Evolutionary conservation across 306 rosid genomes (phyloP), one percentile per base, ranked within the genome.

Genomic region (Dalbergia oliveri): DNA sequence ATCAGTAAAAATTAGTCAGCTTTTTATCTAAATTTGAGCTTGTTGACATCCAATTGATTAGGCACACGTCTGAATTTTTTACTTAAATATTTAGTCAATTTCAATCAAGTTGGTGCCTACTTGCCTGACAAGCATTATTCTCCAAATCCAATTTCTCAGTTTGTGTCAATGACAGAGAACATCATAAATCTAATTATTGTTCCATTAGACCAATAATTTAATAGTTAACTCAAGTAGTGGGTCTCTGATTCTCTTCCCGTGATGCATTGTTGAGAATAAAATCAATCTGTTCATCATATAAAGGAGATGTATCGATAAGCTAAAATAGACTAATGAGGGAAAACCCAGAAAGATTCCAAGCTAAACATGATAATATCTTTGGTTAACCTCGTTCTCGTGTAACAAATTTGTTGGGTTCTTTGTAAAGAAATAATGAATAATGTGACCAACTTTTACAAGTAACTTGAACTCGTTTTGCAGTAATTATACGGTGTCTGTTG

Each of bases 181-280:
- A 19, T 47, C 65, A 67, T 35, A 59, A 35, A 70, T 70, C 23
- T 39, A 58, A 66, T 6, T 37, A 33, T 66, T 66, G 73, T 66
- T 78, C 80, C 68, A 23, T 73, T 39, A 56, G 23, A 39, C 9
- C 79, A 65, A 65, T 31, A 37, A 44, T 4, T 13, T 16, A 23
- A 60, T 33, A 66, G 33, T 47, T 62, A 61, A 69, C 43, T 18
- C 19, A 1, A 50, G 39, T 43, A 54, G 89, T 87, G 89, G 91
- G 84, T 64, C 65, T 72, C 63, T 70, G 85, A 79, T 85, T 81
- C 85, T 61, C 79, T 49, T 72, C 83, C 69, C 73, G 78, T 83
- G 82, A 76, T 41, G 49, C 75, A 69, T 85, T 83, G 82, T 73
- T 78, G 67, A 83, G 91, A 84, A 90, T 90, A 79, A 82, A 80